Conservation (phyloP, 2,329 filamentous ascomycete species). For the Fusarium hostae region DNA sequence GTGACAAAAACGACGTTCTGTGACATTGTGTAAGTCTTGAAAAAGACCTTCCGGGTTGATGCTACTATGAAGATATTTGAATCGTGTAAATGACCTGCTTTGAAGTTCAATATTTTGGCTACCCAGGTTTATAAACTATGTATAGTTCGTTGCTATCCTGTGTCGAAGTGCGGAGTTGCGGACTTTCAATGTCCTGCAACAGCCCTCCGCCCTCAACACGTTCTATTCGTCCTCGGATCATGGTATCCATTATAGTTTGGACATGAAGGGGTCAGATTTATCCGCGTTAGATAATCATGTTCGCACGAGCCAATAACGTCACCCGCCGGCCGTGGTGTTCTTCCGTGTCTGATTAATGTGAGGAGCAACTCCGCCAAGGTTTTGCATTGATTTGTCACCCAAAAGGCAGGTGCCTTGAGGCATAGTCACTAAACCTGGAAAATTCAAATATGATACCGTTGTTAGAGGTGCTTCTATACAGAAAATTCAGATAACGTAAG, state of each 20-base stretch:
- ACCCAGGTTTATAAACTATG: neutral
- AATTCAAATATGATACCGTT: too few relatives aligned
- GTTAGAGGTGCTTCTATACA: neutral
- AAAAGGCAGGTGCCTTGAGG: neutral
- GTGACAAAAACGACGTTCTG: neutral
- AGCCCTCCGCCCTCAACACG: neutral
- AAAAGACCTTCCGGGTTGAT: neutral
- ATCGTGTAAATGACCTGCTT: too few relatives aligned
- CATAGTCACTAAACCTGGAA: too few relatives aligned
- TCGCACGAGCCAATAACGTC: neutral
- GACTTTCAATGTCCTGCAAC: neutral
- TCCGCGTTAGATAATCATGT: neutral
- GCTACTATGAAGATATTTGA: too few relatives aligned
- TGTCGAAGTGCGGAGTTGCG: neutral
- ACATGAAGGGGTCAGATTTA: neutral
- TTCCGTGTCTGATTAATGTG: neutral
- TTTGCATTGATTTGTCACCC: neutral
- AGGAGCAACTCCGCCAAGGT: neutral
- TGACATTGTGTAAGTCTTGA: neutral
- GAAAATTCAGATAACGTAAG: neutral
- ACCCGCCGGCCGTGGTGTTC: neutral
- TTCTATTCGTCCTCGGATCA: neutral
- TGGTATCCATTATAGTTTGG: neutral
- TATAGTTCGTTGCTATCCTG: neutral
- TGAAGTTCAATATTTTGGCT: fast-evolving